A percentile compares a stretch with the other conserved stretches of the same genome.
Evolutionary conservation across 352 stramenopile species (phyloP).

Genomic region (Phytophthora cajani): DNA sequence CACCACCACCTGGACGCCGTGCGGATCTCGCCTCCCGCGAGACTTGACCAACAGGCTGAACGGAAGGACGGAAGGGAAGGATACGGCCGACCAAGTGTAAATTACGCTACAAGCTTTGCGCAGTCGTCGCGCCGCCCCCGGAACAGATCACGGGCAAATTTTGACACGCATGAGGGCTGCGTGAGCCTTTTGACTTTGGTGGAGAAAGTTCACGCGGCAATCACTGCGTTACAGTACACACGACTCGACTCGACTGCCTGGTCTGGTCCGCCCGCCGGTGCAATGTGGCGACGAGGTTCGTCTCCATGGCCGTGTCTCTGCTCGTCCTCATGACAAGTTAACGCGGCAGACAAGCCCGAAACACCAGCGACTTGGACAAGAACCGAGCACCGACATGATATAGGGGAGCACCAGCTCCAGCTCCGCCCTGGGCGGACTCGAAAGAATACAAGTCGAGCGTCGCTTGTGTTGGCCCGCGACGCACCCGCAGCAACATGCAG

Average conservation of each 20-base stretch:
- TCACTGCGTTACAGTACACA: conserved; percentile 2
- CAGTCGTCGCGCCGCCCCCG: conserved; percentile 6
- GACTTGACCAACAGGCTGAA: neutral
- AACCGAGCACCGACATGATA: conserved; percentile 39
- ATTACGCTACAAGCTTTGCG: conserved; percentile 1
- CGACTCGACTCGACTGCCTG: neutral
- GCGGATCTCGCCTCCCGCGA: neutral
- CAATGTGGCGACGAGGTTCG: conserved; percentile 16
- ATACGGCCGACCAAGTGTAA: conserved; percentile 11
- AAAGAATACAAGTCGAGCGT: conserved; percentile 27
- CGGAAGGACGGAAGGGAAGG: neutral
- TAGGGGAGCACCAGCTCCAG: conserved; percentile 16
- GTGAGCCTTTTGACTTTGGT: conserved; percentile 18
- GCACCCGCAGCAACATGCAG: neutral
- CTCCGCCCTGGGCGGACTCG: conserved; percentile 16
- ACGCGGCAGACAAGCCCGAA: conserved; percentile 27
- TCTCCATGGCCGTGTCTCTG: conserved; percentile 25
- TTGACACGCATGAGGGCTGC: conserved; percentile 14
- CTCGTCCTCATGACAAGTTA: conserved; percentile 19
- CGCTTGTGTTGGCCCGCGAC: neutral
- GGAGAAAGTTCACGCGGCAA: conserved; percentile 25
- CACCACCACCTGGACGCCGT: neutral
- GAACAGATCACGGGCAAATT: conserved; percentile 37
- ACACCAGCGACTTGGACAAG: conserved; percentile 15
- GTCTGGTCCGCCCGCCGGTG: neutral